These are phyloP conservation scores for Dactylellina cionopaga DNA, from an alignment of 2,329 filamentous ascomycete species.

Conservation along the genomic window DNA sequence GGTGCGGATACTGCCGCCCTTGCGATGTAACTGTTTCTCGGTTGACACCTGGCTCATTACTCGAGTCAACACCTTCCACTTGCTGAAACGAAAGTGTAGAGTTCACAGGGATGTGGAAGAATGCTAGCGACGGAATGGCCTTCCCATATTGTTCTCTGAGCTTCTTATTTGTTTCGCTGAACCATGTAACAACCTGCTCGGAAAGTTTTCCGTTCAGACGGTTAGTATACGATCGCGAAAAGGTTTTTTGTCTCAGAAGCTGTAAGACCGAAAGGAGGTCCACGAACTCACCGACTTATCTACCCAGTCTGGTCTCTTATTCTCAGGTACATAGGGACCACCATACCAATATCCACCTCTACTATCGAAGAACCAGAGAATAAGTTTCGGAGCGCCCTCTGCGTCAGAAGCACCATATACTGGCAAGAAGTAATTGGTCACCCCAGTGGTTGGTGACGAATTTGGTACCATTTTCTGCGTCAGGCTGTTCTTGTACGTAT, in stretches of 20 bases:
- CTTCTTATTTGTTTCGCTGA: slow-evolving; percentile 59
- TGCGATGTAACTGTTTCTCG: slow-evolving; percentile 58
- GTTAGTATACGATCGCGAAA: too few relatives aligned
- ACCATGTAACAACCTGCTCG: slow-evolving; percentile 63
- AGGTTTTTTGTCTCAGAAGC: not conserved
- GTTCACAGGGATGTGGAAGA: slow-evolving; percentile 67
- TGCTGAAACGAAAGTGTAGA: slow-evolving; percentile 59
- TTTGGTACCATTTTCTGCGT: slow-evolving; percentile 63
- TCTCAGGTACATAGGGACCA: slow-evolving; percentile 57
- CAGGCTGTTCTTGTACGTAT: slow-evolving; percentile 58
- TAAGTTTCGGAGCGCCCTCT: slow-evolving; percentile 59
- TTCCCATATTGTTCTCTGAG: slow-evolving; percentile 58
- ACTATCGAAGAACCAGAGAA: slow-evolving; percentile 79
- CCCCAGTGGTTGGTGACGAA: slow-evolving; percentile 59
- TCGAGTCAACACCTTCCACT: slow-evolving; percentile 61
- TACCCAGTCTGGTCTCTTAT: slow-evolving; percentile 63
- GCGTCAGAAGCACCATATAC: slow-evolving; percentile 64
- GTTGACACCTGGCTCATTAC: slow-evolving; percentile 63
- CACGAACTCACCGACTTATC: slow-evolving; percentile 59
- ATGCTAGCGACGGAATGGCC: slow-evolving; percentile 65
- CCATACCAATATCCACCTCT: slow-evolving; percentile 68
- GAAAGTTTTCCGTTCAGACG: too few relatives aligned
- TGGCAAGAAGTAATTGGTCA: slow-evolving; percentile 68
- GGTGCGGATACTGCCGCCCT: slow-evolving; percentile 37
- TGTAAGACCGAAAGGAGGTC: not conserved